Base-by-base conservation (phyloP, 139 green algal genomes). In the Nannochloris sp. region DNA sequence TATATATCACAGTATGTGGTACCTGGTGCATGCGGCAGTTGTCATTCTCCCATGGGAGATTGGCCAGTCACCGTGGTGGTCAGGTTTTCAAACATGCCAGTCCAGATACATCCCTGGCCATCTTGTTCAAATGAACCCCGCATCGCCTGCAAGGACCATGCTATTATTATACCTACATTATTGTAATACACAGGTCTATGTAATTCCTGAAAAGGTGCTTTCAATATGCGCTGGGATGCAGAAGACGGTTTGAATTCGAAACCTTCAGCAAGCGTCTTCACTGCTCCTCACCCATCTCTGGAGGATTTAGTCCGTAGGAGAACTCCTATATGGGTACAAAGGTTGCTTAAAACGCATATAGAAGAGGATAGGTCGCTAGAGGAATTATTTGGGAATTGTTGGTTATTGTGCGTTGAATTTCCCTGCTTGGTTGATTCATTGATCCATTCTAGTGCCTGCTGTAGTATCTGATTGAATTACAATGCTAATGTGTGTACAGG, bases 331-430 rank as follows among this genome's bases (percentile, higher is more conserved):
- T 59, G 50, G 50, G 1, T 59, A 30, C 25, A 20, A 1, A 0
- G 11, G 13, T 20, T 33, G 1, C 25, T 59, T 0, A 59, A 59
- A 33, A 59, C 25, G 10, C 20, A 29, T 37, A 17, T 53, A 28
- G 46, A 37, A 8, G 50, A 59, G n/a, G 25, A 30, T 31, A 17
- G 0, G 25, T 1, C 23, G 9, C 50, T 59, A n/a, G 50, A 59
- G 13, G 50, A 59, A 5, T 23, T 59, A 6, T 59, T 59, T 33
- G 20, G 17, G 28, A 59, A 59, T 33, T 59, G 50, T 23, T 59
- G 50, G 50, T 14, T 59, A 6, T 23, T 59, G 50, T 59, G 28
- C 20, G 50, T 59, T 28, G 12, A 30, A 17, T 14, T 29, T 53
- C 46, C 12, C 12, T 12, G 43, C 12, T 49, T 49, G 43, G 6